Percentiles rank a stretch among this genome's conserved stretches.
phyloP scores from a whole-genome alignment of 192 early-diverging fungal species.

The Polychytrium aggregatum region DNA sequence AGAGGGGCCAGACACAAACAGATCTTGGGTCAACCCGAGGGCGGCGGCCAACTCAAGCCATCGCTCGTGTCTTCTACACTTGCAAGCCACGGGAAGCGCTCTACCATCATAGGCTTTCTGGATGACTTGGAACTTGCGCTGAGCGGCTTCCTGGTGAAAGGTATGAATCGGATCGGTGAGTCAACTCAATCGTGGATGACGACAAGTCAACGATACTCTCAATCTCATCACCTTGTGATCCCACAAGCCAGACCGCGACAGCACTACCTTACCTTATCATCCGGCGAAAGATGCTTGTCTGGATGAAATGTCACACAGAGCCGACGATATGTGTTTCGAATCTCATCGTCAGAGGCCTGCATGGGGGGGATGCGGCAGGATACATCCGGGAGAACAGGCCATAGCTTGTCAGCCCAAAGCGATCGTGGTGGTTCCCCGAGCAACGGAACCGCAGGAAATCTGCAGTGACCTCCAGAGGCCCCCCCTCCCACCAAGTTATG shows the following conservation, averaged over 20 bases:
- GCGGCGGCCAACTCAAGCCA: no score
- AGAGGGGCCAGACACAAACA: background rate
- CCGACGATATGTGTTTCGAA: conserved; percentile 37
- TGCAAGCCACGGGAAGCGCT: no score
- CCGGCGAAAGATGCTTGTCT: conserved; percentile 35
- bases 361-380: background rate
- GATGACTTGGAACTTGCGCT: conserved; percentile 32
- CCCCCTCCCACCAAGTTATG: no score
- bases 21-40: no score
- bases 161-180: conserved; percentile 3
- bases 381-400: no score
- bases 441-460: no score
- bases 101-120: conserved; percentile 36
- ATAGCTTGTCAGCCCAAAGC: no score
- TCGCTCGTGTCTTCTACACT: no score
- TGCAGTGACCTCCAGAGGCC: no score
- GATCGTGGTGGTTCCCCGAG: no score
- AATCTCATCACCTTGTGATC: background rate
- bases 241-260: background rate
- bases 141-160: conserved; percentile 19
- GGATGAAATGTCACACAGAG: conserved; percentile 43
- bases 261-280: conserved; percentile 19
- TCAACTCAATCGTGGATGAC: no score
- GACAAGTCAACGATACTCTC: no score
- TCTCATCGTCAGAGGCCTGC: conserved; percentile 37